Base-by-base conservation (phyloP, 1,139 yeast species). In the Debaryomyces nepalensis region DNA sequence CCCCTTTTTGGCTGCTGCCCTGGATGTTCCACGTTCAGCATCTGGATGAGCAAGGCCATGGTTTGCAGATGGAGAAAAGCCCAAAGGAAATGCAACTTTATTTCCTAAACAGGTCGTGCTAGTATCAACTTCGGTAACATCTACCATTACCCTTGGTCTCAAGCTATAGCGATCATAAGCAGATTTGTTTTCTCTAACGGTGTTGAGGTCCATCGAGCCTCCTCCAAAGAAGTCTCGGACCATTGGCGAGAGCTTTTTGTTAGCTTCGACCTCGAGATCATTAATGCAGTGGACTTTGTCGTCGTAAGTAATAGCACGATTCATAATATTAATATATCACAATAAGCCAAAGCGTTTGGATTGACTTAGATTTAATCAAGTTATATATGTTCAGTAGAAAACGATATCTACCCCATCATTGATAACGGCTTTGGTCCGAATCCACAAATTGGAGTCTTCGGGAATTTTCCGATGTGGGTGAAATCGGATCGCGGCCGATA, bases 1-100 rank as follows among this genome's bases (percentile, higher is more conserved):
- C 18, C 77, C 77, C 46, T 77, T 80, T 36, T 68, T 68, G 26
- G 82, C 83, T 39, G 86, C 79, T 16, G 85, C 88, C 48, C 79
- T 68, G 4, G 31, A 27, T 1, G 31, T 27, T 4, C 31, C 31
- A 15, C 31, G 19, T 15, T 27, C 31, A 7, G 31, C 31, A 27
- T 74, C 77, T 0, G 71, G 70, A 54, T 84, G 84, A 5, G 88
- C 90, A 50, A 83, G 65, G 48, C 77, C 76, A 18, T 86, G 85
- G 50, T 81, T 67, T 0, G 90, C 91, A 7, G 89, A 82, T 1
- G 90, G 89, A 26, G 80, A 64, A 27, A 79, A 77, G 53, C 82
- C 84, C 51, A 84, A 74, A 4, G 91, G 90, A 19, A 54, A 53
- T 7, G 55, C 49, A 4, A 53, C 53, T 26, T 52, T 50, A 12